A percentile compares a stretch with the other conserved stretches of the same genome.
Evolutionary conservation across 306 rosid species (phyloP).

Genomic region (Dalbergia oliveri): DNA sequence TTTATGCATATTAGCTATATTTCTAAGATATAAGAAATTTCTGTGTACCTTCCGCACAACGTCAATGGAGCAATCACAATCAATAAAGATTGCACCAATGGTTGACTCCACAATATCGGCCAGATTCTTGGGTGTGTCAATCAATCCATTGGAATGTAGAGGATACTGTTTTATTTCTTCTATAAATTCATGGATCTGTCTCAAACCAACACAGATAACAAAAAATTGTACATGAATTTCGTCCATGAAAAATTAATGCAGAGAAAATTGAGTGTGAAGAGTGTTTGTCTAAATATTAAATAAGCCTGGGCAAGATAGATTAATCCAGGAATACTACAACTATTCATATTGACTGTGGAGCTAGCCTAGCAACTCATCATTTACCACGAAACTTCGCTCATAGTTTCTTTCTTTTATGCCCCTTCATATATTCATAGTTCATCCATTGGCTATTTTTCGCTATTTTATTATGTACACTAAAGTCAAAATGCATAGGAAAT

Average conservation of each 20-base stretch:
- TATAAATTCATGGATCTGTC: constrained; percentile 55
- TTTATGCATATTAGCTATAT: too few relatives aligned
- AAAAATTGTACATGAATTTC: too few relatives aligned
- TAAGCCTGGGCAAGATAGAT: background rate
- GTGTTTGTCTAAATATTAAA: background rate
- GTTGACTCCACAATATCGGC: constrained; percentile 69
- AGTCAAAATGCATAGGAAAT: too few relatives aligned
- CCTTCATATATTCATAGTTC: too few relatives aligned
- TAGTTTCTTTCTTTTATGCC: too few relatives aligned
- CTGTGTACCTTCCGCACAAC: constrained; percentile 59
- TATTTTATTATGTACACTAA: too few relatives aligned
- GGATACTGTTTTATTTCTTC: constrained; percentile 47
- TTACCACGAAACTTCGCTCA: too few relatives aligned
- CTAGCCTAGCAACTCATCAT: too few relatives aligned
- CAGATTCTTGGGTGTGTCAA: constrained; percentile 59
- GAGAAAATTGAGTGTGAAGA: background rate
- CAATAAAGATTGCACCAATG: constrained; percentile 66
- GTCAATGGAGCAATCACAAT: constrained; percentile 51
- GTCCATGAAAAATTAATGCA: too few relatives aligned
- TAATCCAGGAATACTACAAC: background rate
- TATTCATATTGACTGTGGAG: too few relatives aligned
- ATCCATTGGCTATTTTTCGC: too few relatives aligned
- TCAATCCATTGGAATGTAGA: constrained; percentile 64
- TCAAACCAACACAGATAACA: background rate
- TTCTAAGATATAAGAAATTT: background rate